Evolutionary conservation across 805 yeast species (phyloP), one percentile per base, ranked within the genome.

Genomic region (Debaryomyces hansenii): DNA sequence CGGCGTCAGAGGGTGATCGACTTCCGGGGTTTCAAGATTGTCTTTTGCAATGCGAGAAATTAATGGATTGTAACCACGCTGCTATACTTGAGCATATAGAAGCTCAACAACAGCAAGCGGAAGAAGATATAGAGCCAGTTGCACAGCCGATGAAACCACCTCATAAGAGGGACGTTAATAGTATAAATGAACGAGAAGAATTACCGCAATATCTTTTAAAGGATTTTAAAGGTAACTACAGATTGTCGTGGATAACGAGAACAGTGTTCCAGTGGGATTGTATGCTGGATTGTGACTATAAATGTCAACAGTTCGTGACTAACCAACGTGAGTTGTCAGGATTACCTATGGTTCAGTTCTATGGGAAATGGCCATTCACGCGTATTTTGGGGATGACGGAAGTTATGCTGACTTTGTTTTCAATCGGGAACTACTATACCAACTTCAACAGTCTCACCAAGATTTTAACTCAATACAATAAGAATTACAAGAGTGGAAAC

Each of bases 281-380:
- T 44, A 47, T 44, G 1, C 58, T 59, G 48, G 69, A 70, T 44
- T 72, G 77, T 52, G 53, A 61, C 42, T 72, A 72, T 47, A 65
- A 69, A 45, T 72, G 77, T 51, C 69, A 62, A 47, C 76, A 70
- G 49, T 46, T 58, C 8, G 53, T 71, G 24, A 64, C 72, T 4
- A 49, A 55, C 18, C 44, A 45, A 21, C 49, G 74, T 14, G 37
- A 45, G 20, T 37, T 29, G 5, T 20, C 40, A 0, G 62, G 60
- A 2, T 49, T 54, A 7, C 59, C 59, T 4, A 54, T 65, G 52
- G 75, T 70, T n/a, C 73, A 72, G 48, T 72, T 70, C 49, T 57
- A 59, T 41, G 77, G 77, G 4, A 72, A 72, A 50, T 72, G 77
- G 77, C 77, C 77, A 4, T 72, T 72, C 43, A 46, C 41, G 5